These are phyloP conservation scores for Lipomyces kockii DNA, from an alignment of 805 yeast species.

Conservation along the genomic window DNA sequence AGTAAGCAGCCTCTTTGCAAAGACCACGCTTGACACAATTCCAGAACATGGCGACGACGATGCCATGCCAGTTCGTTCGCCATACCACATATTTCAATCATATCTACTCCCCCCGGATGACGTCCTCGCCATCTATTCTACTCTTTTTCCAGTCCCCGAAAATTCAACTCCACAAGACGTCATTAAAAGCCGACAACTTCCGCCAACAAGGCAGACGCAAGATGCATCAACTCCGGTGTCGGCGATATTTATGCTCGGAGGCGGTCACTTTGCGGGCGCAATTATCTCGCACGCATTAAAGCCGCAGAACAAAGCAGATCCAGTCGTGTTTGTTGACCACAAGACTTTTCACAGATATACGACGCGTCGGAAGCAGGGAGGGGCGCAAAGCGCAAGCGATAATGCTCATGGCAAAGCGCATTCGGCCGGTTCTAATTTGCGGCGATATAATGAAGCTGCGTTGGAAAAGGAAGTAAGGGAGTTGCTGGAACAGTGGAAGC, in stretches of 20 bases:
- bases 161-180: conserved; percentile 53
- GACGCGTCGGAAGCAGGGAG: conserved; percentile 96
- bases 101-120: conserved; percentile 18
- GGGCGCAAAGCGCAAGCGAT: conserved; percentile 91
- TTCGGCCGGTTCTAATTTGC: conserved; percentile 88
- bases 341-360: conserved; percentile 95
- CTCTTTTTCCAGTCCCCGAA: conserved; percentile 41
- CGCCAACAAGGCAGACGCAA: conserved; percentile 39
- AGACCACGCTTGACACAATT: conserved; percentile 19
- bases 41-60: conserved; percentile 40
- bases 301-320: conserved; percentile 59
- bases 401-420: conserved; percentile 93
- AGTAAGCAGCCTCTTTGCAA: conserved; percentile 12
- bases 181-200: conserved; percentile 55
- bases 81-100: conserved; percentile 25
- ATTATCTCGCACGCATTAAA: conserved; percentile 72
- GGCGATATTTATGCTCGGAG: conserved; percentile 91
- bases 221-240: conserved; percentile 48
- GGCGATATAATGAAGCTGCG: conserved; percentile 89
- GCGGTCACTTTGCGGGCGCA: conserved; percentile 98
- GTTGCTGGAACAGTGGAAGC: conserved; percentile 67
- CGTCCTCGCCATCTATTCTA: conserved; percentile 32
- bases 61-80: conserved; percentile 32
- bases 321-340: conserved; percentile 68
- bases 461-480: conserved; percentile 77